Base-by-base conservation (phyloP, 768 basidiomycete genomes). In the Psilocybe cubensis region DNA sequence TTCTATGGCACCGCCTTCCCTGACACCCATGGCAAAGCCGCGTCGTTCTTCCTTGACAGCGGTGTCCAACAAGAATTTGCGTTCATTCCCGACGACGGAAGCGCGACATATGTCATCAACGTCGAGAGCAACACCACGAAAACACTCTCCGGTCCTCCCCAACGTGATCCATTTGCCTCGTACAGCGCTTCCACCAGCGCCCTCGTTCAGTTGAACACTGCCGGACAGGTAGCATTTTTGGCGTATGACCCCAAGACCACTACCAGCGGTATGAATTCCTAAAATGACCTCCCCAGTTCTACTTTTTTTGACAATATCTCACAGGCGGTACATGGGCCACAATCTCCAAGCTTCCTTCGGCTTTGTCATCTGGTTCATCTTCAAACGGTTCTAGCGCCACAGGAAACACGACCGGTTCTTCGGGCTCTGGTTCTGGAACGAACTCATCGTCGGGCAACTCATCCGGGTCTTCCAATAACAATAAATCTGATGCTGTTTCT, bases 41-140 rank as follows among this genome's bases (percentile, higher is more conserved):
- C 89, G 3, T 88, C 86, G 18, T 84, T 93, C 74, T 92, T 92
- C 79, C 78, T 82, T 59, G 69, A 71, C 0, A 58, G 60, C 47
- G 83, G 81, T 44, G 85, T 87, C 12, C 89, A 91, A 63, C 77
- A 86, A 56, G 85, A 89, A 69, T 87, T 93, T 66, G 89, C 68
- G 0, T 70, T 62, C 41, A 63, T 70, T 57, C 91, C 92, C 18
- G 79, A 87, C 67, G 88, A 93, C 67, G 83, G 84, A 60, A 86
- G 63, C 83, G 76, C 78, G 21, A 86, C 87, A n/a, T 70, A 70
- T 44, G 63, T 70, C 46, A 74, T 91, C 69, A 86, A 91, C 66
- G 87, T 91, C 55, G 77, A 84, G 63, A 60, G 63, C 7, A 70
- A 70, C 55, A 67, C 67, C 40, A 70, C 68, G 8, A 70, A 70